phyloP scores from a whole-genome alignment of 352 stramenopile species.

The Phytophthora gonapodyides region DNA sequence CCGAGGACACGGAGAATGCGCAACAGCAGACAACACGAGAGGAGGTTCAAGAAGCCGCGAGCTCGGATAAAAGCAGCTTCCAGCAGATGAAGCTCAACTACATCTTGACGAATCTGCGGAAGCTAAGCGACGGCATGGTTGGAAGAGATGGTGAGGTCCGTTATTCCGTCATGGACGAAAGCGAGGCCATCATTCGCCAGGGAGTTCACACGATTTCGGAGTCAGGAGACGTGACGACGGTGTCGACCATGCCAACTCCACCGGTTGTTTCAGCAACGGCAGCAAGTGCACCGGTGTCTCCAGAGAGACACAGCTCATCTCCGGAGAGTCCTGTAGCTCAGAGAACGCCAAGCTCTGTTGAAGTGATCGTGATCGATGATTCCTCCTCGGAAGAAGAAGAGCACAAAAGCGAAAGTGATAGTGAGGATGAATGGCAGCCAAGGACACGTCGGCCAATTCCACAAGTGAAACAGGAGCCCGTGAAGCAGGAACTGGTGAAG shows the following conservation, averaged over 20 bases:
- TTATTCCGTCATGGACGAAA: slow-evolving; percentile 39
- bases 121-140: slow-evolving; percentile 33
- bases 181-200: slow-evolving; percentile 31
- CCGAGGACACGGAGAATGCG: slow-evolving; percentile 3
- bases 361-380: slow-evolving; percentile 37
- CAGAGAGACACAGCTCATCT: neutral
- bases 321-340: neutral
- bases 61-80: slow-evolving; percentile 36
- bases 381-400: slow-evolving; percentile 27
- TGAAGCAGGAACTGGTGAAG: neutral
- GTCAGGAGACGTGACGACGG: slow-evolving; percentile 20
- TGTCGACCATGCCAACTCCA: slow-evolving; percentile 7
- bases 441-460: neutral
- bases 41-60: slow-evolving; percentile 25
- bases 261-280: neutral
- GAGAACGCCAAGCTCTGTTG: slow-evolving; percentile 5
- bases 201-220: slow-evolving; percentile 35
- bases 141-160: slow-evolving; percentile 42
- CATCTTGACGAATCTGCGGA: slow-evolving; percentile 42
- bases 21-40: slow-evolving; percentile 22
- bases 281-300: neutral
- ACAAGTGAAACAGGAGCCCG: neutral
- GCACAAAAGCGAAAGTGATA: slow-evolving; percentile 16
- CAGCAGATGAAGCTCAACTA: slow-evolving; percentile 42
- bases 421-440: slow-evolving; percentile 12